Evolutionary conservation across 805 yeast species (phyloP).

Genomic region (Metschnikowia baotianmanensis): DNA sequence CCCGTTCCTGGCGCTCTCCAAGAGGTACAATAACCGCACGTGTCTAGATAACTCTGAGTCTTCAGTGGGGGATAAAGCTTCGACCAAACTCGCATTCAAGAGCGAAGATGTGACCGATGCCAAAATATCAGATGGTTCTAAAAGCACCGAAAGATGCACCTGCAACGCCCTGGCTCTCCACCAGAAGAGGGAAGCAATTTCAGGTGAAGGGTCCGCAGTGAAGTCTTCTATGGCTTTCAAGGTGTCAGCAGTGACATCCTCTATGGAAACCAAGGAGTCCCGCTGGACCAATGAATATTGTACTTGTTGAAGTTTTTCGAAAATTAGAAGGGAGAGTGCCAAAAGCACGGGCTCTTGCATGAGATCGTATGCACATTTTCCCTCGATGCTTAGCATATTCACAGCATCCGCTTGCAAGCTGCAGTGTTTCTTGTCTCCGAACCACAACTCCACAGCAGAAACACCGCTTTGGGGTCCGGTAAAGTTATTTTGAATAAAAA

Average conservation of each 20-base stretch:
- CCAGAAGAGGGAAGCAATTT: constrained; percentile 58
- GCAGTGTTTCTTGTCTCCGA: constrained; percentile 22
- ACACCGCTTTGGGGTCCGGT: constrained; percentile 72
- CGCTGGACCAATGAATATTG: constrained; percentile 42
- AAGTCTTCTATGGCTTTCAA: constrained; percentile 9
- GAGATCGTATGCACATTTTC: constrained; percentile 67
- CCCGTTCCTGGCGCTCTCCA: constrained; percentile 68
- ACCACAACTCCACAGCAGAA: constrained; percentile 30
- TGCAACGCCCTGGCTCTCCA: constrained; percentile 74
- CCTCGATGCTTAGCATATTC: constrained; percentile 50
- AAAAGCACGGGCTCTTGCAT: constrained; percentile 36
- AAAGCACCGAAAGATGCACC: constrained; percentile 59
- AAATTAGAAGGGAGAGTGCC: constrained; percentile 28
- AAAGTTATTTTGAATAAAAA: constrained; percentile 71
- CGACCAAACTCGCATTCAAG: constrained; percentile 33
- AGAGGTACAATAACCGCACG: constrained; percentile 48
- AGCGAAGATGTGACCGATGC: constrained; percentile 42
- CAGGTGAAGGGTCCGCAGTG: constrained; percentile 24
- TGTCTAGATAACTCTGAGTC: constrained; percentile 30
- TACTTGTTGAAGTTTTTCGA: constrained; percentile 44
- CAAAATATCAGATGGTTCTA: constrained; percentile 57
- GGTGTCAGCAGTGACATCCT: constrained; percentile 22
- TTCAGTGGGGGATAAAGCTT: constrained; percentile 26
- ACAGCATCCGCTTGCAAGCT: constrained; percentile 32
- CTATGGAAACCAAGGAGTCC: constrained; percentile 22